phyloP scores from a whole-genome alignment of 768 basidiomycete species.

The Leccinum truebloodii region DNA sequence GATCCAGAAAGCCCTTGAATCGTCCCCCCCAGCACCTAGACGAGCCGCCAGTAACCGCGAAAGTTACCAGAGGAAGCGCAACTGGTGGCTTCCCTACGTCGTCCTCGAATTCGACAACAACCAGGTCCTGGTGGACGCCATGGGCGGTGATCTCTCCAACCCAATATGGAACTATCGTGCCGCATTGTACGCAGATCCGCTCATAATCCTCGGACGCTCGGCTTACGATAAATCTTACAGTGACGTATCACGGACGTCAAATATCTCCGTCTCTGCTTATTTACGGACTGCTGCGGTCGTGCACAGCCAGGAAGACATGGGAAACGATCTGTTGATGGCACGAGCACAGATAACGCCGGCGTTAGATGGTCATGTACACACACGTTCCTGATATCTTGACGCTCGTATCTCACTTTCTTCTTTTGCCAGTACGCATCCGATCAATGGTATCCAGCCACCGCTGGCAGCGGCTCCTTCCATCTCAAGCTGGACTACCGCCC shows the following conservation, averaged over 20 bases:
- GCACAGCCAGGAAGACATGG: slow-evolving; percentile 89
- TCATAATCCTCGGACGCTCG: neutral
- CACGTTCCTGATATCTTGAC: slow-evolving; percentile 6
- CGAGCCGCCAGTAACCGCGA: slow-evolving; percentile 77
- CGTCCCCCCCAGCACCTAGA: slow-evolving; percentile 52
- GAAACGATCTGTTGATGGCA: slow-evolving; percentile 94
- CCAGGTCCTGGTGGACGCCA: slow-evolving; percentile 93
- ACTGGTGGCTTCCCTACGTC: slow-evolving; percentile 95
- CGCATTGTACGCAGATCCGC: slow-evolving; percentile 70
- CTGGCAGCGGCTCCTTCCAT: slow-evolving; percentile 90
- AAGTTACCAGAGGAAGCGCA: slow-evolving; percentile 88
- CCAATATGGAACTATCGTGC: slow-evolving; percentile 97
- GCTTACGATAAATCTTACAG: slow-evolving; percentile 40
- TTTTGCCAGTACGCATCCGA: slow-evolving; percentile 71
- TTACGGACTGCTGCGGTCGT: slow-evolving; percentile 76
- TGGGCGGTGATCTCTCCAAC: slow-evolving; percentile 87
- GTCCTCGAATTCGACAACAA: slow-evolving; percentile 99
- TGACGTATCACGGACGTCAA: slow-evolving; percentile 93
- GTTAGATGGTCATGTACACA: slow-evolving; percentile 71
- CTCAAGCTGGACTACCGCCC: slow-evolving; percentile 95
- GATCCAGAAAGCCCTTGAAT: slow-evolving; percentile 79
- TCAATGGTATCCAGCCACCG: slow-evolving; percentile 85
- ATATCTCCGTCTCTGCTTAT: slow-evolving; percentile 90
- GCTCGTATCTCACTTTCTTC: slow-evolving; percentile 6
- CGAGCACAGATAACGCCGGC: slow-evolving; percentile 86